Conservation (phyloP, 202 grass and related monocot genomes). For the Saccharum hybrid region DNA sequence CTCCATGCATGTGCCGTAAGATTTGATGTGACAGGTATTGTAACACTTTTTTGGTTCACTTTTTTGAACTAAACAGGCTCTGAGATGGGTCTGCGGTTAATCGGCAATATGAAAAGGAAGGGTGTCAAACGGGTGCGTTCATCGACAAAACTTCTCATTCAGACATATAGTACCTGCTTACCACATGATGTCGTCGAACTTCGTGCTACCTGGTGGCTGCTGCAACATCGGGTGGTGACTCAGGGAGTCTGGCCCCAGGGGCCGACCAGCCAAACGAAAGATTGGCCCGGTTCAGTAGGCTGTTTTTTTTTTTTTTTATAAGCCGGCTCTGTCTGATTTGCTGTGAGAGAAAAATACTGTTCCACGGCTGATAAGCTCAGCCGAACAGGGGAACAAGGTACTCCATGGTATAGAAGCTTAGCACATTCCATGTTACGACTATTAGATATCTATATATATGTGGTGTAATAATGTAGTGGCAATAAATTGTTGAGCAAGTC, state of each 20-base stretch:
- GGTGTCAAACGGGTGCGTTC: neutral
- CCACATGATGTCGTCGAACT: neutral
- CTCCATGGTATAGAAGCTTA: neutral
- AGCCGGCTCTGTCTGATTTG: too few species aligned
- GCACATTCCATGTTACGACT: slow-evolving; percentile 29
- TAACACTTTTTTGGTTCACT: too few species aligned
- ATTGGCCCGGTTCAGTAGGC: too few species aligned
- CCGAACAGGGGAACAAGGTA: too few species aligned
- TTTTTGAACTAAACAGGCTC: too few species aligned
- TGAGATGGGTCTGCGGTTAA: neutral
- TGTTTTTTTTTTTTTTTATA: too few species aligned
- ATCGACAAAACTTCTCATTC: neutral
- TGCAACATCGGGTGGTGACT: neutral
- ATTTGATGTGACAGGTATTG: too few species aligned
- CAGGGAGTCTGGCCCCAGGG: neutral
- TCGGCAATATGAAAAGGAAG: neutral
- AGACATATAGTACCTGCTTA: neutral
- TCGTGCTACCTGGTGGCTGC: neutral
- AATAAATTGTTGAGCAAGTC: slow-evolving; percentile 6
- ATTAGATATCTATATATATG: neutral
- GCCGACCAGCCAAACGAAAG: too few species aligned
- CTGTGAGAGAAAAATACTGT: too few species aligned
- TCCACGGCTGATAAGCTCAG: too few species aligned
- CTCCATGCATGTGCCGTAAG: too few species aligned
- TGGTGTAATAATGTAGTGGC: neutral